Evolutionary conservation across 441 rosid genomes (phyloP).

Genomic region (Biscutella laevigata): DNA sequence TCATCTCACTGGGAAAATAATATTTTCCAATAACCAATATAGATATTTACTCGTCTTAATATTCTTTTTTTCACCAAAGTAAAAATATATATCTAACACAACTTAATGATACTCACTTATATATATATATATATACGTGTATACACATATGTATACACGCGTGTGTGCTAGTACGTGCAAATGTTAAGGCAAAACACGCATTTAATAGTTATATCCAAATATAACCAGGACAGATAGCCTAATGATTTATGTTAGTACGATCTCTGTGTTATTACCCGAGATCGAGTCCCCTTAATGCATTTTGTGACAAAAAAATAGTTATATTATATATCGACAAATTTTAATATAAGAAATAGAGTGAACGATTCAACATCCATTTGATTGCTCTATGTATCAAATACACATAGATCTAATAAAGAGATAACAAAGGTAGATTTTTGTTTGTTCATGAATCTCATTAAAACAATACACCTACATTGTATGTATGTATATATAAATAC

Average conservation of each 20-base stretch:
- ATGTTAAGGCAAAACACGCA: not conserved
- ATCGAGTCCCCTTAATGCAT: too few relatives aligned
- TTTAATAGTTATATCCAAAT: not conserved
- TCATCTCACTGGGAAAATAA: too few relatives aligned
- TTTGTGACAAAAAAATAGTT: not conserved
- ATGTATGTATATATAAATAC: constrained; percentile 3
- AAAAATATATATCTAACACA: not conserved
- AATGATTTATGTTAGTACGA: too few relatives aligned
- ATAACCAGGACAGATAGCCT: too few relatives aligned
- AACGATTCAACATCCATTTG: constrained; percentile 11
- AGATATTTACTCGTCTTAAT: too few relatives aligned
- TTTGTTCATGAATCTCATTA: constrained; percentile 7
- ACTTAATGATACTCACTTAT: not conserved
- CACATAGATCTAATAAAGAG: not conserved
- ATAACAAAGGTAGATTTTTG: not conserved
- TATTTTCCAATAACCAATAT: too few relatives aligned
- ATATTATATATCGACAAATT: not conserved
- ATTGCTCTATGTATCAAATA: not conserved
- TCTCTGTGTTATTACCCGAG: too few relatives aligned
- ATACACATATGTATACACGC: too few relatives aligned
- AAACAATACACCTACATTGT: constrained; percentile 27
- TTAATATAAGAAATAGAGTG: constrained; percentile 12
- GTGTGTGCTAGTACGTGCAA: not conserved
- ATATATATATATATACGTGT: too few relatives aligned
- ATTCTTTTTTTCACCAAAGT: too few relatives aligned